These are phyloP conservation scores for Suillus alpinus DNA, from an alignment of 768 basidiomycete species.

Conservation along the genomic window DNA sequence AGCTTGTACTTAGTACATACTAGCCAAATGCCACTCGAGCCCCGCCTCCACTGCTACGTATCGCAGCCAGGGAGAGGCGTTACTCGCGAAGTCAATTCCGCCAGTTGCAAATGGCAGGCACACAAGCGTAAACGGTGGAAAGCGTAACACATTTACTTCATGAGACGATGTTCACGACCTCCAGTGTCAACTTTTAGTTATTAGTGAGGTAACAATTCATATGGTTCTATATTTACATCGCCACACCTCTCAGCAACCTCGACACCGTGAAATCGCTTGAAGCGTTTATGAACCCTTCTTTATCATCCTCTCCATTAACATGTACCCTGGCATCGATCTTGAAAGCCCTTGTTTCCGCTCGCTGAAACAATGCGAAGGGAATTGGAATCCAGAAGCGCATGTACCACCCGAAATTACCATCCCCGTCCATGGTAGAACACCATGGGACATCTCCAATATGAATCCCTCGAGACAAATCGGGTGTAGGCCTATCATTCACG, in stretches of 20 bases:
- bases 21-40: too few relatives aligned
- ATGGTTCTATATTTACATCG: not conserved
- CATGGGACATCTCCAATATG: constrained; percentile 16
- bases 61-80: too few relatives aligned
- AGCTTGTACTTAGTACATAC: too few relatives aligned
- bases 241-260: constrained; percentile 31
- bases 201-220: not conserved
- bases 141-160: too few relatives aligned
- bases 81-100: too few relatives aligned
- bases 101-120: too few relatives aligned
- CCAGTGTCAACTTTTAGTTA: too few relatives aligned
- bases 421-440: constrained; percentile 5
- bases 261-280: constrained; percentile 40
- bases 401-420: constrained; percentile 25
- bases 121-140: too few relatives aligned
- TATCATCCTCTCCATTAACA: constrained; percentile 23
- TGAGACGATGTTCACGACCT: too few relatives aligned
- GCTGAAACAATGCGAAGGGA: constrained; percentile 44
- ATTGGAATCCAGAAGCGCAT: constrained; percentile 34
- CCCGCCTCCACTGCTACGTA: too few relatives aligned
- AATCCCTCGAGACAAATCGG: constrained; percentile 9
- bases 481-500: not conserved
- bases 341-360: constrained; percentile 45
- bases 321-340: constrained; percentile 35
- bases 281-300: constrained; percentile 11